Evolutionary conservation across 805 yeast genomes (phyloP).

Genomic region (Ogataea wickerhamii): DNA sequence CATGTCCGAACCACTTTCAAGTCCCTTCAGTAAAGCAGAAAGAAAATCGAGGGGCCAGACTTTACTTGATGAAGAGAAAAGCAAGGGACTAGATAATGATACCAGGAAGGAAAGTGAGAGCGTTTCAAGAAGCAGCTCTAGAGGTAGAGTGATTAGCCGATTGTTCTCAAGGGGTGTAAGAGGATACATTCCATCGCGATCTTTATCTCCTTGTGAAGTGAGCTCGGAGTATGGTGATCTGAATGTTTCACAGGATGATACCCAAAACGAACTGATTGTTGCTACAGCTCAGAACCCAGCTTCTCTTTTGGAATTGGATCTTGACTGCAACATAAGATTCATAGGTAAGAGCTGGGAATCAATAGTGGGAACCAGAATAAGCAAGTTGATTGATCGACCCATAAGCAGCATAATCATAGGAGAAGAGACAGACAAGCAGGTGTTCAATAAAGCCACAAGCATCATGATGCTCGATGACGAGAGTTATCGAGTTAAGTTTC

Average conservation of each 20-base stretch:
- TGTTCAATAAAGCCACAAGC: constrained; percentile 66
- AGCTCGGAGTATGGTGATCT: constrained; percentile 13
- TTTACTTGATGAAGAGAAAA: not conserved
- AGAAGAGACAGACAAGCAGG: constrained; percentile 55
- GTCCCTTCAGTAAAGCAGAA: not conserved
- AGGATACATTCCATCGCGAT: constrained; percentile 16
- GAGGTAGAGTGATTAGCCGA: constrained; percentile 4
- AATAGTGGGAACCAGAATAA: constrained; percentile 64
- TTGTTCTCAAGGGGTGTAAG: constrained; percentile 7
- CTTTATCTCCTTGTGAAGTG: constrained; percentile 20
- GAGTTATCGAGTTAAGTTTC: constrained; percentile 73
- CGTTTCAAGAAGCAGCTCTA: constrained; percentile 2
- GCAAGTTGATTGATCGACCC: constrained; percentile 52
- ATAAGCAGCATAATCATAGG: constrained; percentile 67
- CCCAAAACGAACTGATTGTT: constrained; percentile 43
- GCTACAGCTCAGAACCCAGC: constrained; percentile 72
- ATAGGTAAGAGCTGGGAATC: constrained; percentile 75
- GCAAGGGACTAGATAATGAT: not conserved
- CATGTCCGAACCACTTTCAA: not conserved
- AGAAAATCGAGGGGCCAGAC: not conserved
- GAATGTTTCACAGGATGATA: constrained; percentile 9
- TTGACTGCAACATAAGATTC: constrained; percentile 74
- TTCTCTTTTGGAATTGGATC: constrained; percentile 77
- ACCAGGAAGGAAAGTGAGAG: not conserved
- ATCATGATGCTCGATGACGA: constrained; percentile 71